These are phyloP conservation scores for Glomus cerebriforme DNA, from an alignment of 192 early-diverging fungal genomes.

Conservation along the genomic window DNA sequence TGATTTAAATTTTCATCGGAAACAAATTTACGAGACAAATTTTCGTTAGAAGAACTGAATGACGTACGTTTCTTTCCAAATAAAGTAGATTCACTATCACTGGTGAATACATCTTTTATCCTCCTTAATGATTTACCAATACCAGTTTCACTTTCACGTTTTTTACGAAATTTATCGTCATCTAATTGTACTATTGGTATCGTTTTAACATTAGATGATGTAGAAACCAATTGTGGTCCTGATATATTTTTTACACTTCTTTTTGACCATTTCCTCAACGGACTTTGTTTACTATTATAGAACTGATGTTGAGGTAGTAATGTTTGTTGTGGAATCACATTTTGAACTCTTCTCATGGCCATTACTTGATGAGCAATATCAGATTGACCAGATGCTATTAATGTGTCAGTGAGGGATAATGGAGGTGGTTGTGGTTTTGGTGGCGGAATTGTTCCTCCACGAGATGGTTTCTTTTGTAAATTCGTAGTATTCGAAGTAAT, in stretches of 20 bases:
- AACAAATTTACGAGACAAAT: constrained; percentile 21
- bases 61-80: constrained; percentile 8
- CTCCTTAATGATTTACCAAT: constrained; percentile 21
- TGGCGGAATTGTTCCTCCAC: neutral
- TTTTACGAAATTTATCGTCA: neutral
- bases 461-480: neutral
- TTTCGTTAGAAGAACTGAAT: constrained; percentile 2
- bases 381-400: constrained; percentile 26
- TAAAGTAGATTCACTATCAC: constrained; percentile 12
- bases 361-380: constrained; percentile 32
- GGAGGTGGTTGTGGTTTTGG: constrained; percentile 26
- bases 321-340: neutral
- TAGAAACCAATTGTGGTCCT: constrained; percentile 24
- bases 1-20: constrained; percentile 27
- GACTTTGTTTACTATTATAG: constrained; percentile 4
- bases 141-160: constrained; percentile 17
- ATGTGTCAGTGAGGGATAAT: constrained; percentile 25
- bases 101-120: constrained; percentile 26
- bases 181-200: constrained; percentile 26
- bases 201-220: constrained; percentile 25
- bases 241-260: constrained; percentile 22
- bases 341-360: constrained; percentile 25
- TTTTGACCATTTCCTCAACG: neutral
- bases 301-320: neutral
- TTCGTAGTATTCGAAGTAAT: neutral